Conservation (phyloP, 1,284 basidiomycete genomes). For the Naganishia sp. region DNA sequence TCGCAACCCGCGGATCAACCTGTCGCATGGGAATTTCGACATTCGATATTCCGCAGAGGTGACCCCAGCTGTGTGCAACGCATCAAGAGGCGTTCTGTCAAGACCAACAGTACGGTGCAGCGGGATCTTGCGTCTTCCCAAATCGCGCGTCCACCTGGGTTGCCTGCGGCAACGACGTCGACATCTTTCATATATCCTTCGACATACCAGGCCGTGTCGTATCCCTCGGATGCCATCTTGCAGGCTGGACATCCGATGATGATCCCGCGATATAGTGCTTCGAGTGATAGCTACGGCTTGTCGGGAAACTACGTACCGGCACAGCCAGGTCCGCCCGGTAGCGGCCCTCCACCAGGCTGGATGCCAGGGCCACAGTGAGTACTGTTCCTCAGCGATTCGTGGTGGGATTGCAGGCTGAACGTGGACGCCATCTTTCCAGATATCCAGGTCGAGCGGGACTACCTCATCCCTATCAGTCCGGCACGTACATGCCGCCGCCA, state of each 20-base stretch:
- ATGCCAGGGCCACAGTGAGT: conserved; percentile 13
- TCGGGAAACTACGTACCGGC: neutral
- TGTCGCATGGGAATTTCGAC: conserved; percentile 56
- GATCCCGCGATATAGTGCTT: conserved; percentile 7
- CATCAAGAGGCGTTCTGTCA: conserved; percentile 46
- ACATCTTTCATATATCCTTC: conserved; percentile 9
- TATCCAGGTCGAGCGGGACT: conserved; percentile 2
- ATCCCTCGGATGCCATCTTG: neutral
- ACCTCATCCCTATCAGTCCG: conserved; percentile 5
- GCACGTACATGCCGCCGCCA: conserved; percentile 1
- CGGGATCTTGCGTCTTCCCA: conserved; percentile 20
- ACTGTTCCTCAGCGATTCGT: neutral
- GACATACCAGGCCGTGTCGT: conserved; percentile 14
- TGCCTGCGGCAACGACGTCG: neutral
- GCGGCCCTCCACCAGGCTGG: conserved; percentile 7
- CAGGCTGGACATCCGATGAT: conserved; percentile 14
- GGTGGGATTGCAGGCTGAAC: neutral
- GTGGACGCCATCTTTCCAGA: neutral
- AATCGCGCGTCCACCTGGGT: conserved; percentile 14
- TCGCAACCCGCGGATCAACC: conserved; percentile 41
- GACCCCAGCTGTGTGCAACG: conserved; percentile 51
- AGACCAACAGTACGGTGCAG: conserved; percentile 20
- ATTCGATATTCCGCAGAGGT: conserved; percentile 52
- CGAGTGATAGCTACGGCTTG: conserved; percentile 11
- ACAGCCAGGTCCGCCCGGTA: neutral